phyloP scores from a whole-genome alignment of 768 basidiomycete species.

The Saitozyma sp. region DNA sequence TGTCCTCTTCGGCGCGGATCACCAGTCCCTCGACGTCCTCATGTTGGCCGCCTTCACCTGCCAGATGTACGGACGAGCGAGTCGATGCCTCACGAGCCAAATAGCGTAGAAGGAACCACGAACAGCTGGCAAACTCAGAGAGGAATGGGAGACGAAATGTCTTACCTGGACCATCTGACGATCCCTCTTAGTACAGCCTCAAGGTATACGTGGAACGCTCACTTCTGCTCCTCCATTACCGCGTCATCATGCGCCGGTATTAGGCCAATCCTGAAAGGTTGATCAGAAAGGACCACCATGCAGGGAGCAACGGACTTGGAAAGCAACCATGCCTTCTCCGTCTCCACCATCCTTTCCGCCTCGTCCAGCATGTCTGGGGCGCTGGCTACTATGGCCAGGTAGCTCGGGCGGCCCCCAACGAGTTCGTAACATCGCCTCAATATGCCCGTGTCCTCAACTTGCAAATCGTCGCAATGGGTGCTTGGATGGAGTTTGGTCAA shows the following conservation, averaged over 20 bases:
- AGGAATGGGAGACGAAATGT: neutral
- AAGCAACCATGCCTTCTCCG: conserved; percentile 76
- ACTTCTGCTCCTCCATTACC: conserved; percentile 70
- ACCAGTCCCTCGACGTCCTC: too few relatives aligned
- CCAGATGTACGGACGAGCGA: neutral
- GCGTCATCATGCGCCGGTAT: conserved; percentile 71
- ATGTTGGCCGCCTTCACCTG: too few relatives aligned
- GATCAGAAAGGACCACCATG: neutral
- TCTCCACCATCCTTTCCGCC: conserved; percentile 66
- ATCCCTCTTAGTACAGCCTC: too few relatives aligned
- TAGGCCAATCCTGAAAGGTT: conserved; percentile 60
- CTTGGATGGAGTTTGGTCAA: conserved; percentile 7
- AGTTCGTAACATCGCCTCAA: conserved; percentile 60
- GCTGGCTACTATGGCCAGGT: conserved; percentile 67
- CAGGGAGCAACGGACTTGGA: conserved; percentile 57
- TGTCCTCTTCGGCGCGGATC: neutral
- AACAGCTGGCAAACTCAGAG: conserved; percentile 55
- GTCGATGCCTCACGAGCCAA: conserved; percentile 59
- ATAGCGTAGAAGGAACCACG: conserved; percentile 73
- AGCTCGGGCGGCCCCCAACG: conserved; percentile 78
- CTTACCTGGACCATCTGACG: neutral
- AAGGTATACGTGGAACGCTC: conserved; percentile 27
- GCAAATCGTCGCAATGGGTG: conserved; percentile 5
- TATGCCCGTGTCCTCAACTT: conserved; percentile 52
- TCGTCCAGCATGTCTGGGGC: conserved; percentile 63